Conservation (phyloP, 768 basidiomycete genomes). For the Pleurotus tuber-regium region DNA sequence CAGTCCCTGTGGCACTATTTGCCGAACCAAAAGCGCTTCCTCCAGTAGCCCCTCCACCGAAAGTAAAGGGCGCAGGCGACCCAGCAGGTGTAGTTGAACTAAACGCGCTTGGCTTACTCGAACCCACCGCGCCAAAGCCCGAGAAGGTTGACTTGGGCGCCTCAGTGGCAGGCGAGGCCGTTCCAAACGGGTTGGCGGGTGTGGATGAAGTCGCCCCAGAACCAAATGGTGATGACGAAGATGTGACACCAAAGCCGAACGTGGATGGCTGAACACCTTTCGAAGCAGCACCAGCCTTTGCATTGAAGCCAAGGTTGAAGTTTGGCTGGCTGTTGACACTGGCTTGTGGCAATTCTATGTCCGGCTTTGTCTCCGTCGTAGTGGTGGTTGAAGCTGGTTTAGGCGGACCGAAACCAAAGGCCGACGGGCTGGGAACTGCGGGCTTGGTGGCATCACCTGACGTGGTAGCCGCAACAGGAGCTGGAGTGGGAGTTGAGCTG, state of each 20-base stretch:
- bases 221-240: not conserved
- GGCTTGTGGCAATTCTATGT: too few species aligned
- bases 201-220: not conserved
- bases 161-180: not conserved
- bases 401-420: conserved; percentile 16
- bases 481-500: not conserved
- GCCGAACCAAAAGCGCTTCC: not conserved
- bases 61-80: too few species aligned
- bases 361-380: not conserved
- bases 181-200: conserved; percentile 5
- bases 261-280: not conserved
- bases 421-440: conserved; percentile 5
- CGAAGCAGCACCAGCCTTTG: not conserved
- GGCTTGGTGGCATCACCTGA: conserved; percentile 1
- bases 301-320: conserved; percentile 5
- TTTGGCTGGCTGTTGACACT: not conserved
- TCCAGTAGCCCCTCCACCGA: not conserved
- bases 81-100: not conserved
- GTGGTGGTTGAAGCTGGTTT: conserved; percentile 15
- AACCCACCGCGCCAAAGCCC: not conserved
- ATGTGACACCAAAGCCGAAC: not conserved
- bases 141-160: not conserved
- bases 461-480: too few species aligned
- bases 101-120: not conserved
- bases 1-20: too few species aligned